A percentile compares a stretch with the other conserved stretches of the same genome.
Evolutionary conservation across 1,284 basidiomycete genomes (phyloP).

Genomic region (Porogramme epimiltina): DNA sequence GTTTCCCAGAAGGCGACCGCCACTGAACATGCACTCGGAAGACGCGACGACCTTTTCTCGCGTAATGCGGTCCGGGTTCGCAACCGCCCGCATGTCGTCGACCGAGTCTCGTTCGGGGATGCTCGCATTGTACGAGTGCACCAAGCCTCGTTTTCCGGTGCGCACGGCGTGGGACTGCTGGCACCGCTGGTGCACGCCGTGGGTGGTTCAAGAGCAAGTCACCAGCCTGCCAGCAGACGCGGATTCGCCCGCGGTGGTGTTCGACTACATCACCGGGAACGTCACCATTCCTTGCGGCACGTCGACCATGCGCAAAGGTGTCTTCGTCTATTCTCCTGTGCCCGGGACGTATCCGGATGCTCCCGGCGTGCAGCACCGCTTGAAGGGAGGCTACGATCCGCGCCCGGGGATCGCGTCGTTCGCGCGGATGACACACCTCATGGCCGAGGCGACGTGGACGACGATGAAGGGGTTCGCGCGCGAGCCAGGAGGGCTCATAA

Average conservation of each 20-base stretch:
- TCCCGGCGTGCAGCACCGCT: slow-evolving; percentile 18
- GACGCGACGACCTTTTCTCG: slow-evolving; percentile 15
- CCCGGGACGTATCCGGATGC: slow-evolving; percentile 23
- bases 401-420: slow-evolving; percentile 16
- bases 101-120: slow-evolving; percentile 16
- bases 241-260: slow-evolving; percentile 5
- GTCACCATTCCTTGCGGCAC: slow-evolving; percentile 11
- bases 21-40: slow-evolving; percentile 11
- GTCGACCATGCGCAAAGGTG: slow-evolving; percentile 3
- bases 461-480: slow-evolving; percentile 1
- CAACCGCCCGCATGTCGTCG: slow-evolving; percentile 10
- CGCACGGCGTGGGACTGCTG: slow-evolving; percentile 25
- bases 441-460: slow-evolving; percentile 12
- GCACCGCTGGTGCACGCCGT: slow-evolving; percentile 26
- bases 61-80: slow-evolving; percentile 16
- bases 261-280: slow-evolving; percentile 20
- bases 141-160: slow-evolving; percentile 14
- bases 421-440: slow-evolving; percentile 15
- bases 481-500: slow-evolving; percentile 6
- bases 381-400: slow-evolving; percentile 14
- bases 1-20: slow-evolving; percentile 19
- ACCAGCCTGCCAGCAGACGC: not conserved
- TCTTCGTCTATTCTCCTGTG: slow-evolving; percentile 13
- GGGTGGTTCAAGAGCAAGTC: slow-evolving; percentile 9
- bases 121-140: slow-evolving; percentile 14